Evolutionary conservation across 116 monocot species (phyloP).

Genomic region (Trichopus zeylanicus): DNA sequence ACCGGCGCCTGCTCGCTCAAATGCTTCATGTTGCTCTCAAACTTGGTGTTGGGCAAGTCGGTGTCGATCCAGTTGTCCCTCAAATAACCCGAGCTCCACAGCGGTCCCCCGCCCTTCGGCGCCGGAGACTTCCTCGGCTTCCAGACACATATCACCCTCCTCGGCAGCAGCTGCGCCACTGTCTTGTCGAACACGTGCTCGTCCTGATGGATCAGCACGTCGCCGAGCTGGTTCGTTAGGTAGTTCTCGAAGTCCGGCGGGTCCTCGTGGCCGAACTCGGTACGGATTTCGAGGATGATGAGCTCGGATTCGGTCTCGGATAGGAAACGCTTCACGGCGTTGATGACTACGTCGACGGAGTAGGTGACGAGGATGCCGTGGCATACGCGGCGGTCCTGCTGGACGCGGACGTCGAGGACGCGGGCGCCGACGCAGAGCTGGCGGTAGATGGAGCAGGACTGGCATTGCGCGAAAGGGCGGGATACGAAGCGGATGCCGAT

Average conservation of each 20-base stretch:
- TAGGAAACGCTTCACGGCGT: conserved; percentile 34
- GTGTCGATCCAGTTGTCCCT: conserved; percentile 73
- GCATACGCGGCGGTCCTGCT: conserved; percentile 41
- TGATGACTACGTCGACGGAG: conserved; percentile 45
- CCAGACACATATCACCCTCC: conserved; percentile 56
- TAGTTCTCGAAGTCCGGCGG: conserved; percentile 40
- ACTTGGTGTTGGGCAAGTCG: conserved; percentile 50
- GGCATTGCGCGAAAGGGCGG: conserved; percentile 67
- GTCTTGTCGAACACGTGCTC: conserved; percentile 38
- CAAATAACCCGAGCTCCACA: conserved; percentile 43
- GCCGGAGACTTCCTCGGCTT: conserved; percentile 38
- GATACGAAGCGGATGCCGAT: conserved; percentile 54
- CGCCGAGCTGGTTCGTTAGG: conserved; percentile 36
- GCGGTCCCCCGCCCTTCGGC: conserved; percentile 26
- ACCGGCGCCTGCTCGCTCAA: conserved; percentile 32
- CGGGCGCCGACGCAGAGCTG: conserved; percentile 66
- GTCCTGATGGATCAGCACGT: conserved; percentile 37
- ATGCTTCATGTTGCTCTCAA: conserved; percentile 61
- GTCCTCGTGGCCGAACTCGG: conserved; percentile 57
- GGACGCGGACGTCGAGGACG: conserved; percentile 46
- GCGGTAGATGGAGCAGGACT: conserved; percentile 46
- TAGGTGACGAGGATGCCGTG: conserved; percentile 50
- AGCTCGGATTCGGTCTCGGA: conserved; percentile 39
- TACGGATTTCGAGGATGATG: conserved; percentile 56
- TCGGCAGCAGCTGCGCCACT: conserved; percentile 45